A percentile compares a stretch with the other conserved stretches of the same genome.
phyloP scores from a whole-genome alignment of 169 alveolate species.

The Plasmodium relictum region DNA sequence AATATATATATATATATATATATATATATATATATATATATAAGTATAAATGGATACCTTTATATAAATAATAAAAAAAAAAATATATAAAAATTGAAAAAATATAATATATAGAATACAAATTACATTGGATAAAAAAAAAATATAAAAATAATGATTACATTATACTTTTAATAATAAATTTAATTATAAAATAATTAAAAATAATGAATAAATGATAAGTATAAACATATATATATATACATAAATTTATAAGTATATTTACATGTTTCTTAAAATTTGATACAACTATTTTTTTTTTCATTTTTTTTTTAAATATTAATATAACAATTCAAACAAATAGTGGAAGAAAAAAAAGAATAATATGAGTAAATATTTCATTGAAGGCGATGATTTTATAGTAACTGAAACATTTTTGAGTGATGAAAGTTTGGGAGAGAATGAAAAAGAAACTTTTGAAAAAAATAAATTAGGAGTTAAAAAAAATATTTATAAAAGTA shows the following conservation, averaged over 20 bases:
- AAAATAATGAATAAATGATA: neutral
- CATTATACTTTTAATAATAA: too few relatives aligned
- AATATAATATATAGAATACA: too few relatives aligned
- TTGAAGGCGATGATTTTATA: constrained; percentile 43
- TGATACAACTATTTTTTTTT: too few relatives aligned
- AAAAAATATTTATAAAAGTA: constrained; percentile 2
- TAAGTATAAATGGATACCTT: too few relatives aligned
- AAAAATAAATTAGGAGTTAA: neutral
- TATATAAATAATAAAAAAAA: too few relatives aligned
- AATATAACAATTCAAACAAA: too few relatives aligned
- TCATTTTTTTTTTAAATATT: neutral
- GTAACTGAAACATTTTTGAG: constrained; percentile 44
- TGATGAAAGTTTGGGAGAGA: constrained; percentile 1
- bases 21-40: too few relatives aligned
- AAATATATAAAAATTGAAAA: too few relatives aligned
- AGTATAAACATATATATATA: neutral
- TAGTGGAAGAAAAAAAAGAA: neutral
- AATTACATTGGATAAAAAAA: too few relatives aligned
- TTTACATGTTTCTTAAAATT: neutral
- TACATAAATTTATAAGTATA: neutral
- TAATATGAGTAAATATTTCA: constrained; percentile 17
- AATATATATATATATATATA: too few relatives aligned
- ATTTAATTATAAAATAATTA: too few relatives aligned
- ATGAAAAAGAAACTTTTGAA: constrained; percentile 28
- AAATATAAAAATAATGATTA: too few relatives aligned